These are phyloP conservation scores for Piromyces sp. DNA, from an alignment of 192 early-diverging fungal genomes.

Conservation along the genomic window DNA sequence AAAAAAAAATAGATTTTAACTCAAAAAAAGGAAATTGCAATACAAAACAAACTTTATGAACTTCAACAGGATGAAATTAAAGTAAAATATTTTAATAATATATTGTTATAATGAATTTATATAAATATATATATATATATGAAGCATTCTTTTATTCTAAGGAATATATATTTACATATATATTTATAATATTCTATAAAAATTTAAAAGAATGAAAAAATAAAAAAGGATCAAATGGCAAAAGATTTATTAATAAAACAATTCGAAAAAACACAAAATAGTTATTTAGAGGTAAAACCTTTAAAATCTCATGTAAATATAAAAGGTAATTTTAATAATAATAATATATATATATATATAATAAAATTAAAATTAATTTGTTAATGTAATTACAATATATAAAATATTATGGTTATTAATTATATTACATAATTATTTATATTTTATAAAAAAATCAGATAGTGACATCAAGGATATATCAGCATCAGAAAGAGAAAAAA, in stretches of 20 bases:
- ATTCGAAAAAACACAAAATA: background rate
- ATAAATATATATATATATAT: too few relatives aligned
- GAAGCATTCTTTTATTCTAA: too few relatives aligned
- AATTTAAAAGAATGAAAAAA: background rate
- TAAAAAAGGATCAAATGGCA: background rate
- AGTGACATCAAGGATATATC: background rate
- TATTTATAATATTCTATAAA: too few relatives aligned
- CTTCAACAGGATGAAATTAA: constrained; percentile 10
- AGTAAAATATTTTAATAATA: background rate
- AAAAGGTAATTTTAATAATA: background rate
- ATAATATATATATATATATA: too few relatives aligned
- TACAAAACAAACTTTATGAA: constrained; percentile 25
- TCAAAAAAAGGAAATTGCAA: constrained; percentile 63
- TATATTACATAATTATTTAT: too few relatives aligned
- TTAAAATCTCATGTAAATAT: background rate
- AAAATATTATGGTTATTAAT: too few relatives aligned
- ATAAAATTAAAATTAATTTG: too few relatives aligned
- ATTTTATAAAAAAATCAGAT: too few relatives aligned
- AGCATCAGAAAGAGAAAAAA: background rate
- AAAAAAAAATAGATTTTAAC: constrained; percentile 41
- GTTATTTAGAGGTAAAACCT: background rate
- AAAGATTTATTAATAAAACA: background rate
- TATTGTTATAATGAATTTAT: too few relatives aligned
- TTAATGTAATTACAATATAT: too few relatives aligned
- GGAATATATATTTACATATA: too few relatives aligned